Evolutionary conservation across 139 green algal genomes (phyloP), one percentile per base, ranked within the genome.

Genomic region (Choricystis sp.): DNA sequence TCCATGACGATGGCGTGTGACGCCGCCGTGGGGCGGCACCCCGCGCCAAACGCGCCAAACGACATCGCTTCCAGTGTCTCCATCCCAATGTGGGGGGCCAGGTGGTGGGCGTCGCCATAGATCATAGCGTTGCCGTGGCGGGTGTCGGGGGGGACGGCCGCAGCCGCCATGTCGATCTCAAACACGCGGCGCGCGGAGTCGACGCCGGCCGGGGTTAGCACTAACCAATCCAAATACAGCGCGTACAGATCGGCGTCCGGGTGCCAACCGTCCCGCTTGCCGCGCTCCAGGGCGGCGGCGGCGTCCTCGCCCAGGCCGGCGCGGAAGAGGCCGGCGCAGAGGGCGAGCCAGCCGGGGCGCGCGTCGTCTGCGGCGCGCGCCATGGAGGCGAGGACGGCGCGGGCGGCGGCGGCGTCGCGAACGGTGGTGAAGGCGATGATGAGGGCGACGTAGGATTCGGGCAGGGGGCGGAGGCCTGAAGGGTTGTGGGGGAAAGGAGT

Each of bases 381-480:
- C 67, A 72, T 72, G 57, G 58, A 66, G 31, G 29, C 19, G 2
- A 67, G 60, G n/a, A 72, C 60, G n/a, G 60, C 30, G 23, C 59
- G 30, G 31, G 67, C 67, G 19, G 21, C 59, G 3, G 60, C 61
- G 26, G 25, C 26, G 14, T 72, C 64, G 5, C 26, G 22, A n/a
- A 26, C 52, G 59, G 40, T 25, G 69, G 29, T 23, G 61, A 63
- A 16, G 24, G 29, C 56, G 29, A 63, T 56, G 52, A 74, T 74
- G 29, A 74, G 62, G 22, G 69, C 62, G 5, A 74, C 16, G 58
- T 69, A 74, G 57, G 57, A 66, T n/a, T 69, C 68, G 26, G 62
- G 56, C 40, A 74, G 31, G 20, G 63, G 68, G 30, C 49, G 58
- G 26, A 52, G 23, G 31, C 68, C 68, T 60, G 61, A 57, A n/a